Evolutionary conservation across 2,329 filamentous ascomycete species (phyloP), one percentile per base, ranked within the genome.

Genomic region (Diaporthe ilicicola): DNA sequence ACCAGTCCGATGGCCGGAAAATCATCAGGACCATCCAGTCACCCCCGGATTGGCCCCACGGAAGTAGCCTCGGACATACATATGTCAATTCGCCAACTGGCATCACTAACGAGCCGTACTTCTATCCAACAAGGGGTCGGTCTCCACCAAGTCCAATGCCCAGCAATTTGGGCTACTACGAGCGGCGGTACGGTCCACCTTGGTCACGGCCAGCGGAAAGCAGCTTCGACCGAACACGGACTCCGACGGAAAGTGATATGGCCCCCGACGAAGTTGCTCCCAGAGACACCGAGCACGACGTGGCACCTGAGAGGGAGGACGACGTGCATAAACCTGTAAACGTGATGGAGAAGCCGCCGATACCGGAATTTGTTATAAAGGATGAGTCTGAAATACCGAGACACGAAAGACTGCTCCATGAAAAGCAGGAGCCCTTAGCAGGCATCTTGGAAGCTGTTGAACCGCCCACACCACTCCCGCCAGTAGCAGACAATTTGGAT

Each of bases 71-170:
- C 59, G 79, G 79, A 34, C 81, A 81, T 44, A 78, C 80, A 1
- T 82, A 81, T 70, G 79, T 79, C 53, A 80, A 83, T 53, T 77
- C 77, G 76, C 76, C 75, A 67, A 79, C 70, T 61, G 80, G 74
- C 59, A 77, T 77, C 72, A 78, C 80, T 3, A 80, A 85, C 22
- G 84, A 87, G 39, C 78, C 82, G 1, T 84, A 78, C 74, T 82
- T 84, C 74, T 86, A 84, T 73, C 84, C 85, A 7, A 81, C 81
- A 13, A 81, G 87, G 54, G 87, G 87, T 7, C 83, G 87, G 37
- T 89, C 87, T 29, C 87, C 87, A 1, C 86, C 87, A 0, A 88
- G 86, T 50, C 85, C 85, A 15, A 76, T 84, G 44, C 84, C 85
- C 24, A 85, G 82, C 71, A 81, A 85, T 71, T 78, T 79, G 66